phyloP scores from a whole-genome alignment of 2,329 filamentous ascomycete genomes.

The Neoarthrinium moseri region DNA sequence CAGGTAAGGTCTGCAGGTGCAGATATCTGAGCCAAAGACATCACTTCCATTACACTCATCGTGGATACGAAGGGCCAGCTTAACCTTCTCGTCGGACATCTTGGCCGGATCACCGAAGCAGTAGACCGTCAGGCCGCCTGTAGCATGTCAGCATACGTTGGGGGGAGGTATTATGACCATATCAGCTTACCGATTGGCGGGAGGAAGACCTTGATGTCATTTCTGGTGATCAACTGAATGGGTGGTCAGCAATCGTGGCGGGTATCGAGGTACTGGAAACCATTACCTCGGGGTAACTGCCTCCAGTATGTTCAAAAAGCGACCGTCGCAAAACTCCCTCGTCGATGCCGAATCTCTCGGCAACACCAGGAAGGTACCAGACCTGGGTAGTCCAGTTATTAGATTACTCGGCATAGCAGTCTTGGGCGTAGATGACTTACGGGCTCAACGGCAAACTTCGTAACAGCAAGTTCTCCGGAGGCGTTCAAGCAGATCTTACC shows the following conservation, averaged over 20 bases:
- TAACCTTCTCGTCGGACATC: conserved; percentile 82
- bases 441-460: conserved; percentile 95
- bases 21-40: conserved; percentile 97
- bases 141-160: conserved; percentile 15
- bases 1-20: conserved; percentile 92
- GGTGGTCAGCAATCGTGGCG: background rate
- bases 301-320: conserved; percentile 92
- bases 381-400: conserved; percentile 39
- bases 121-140: conserved; percentile 88
- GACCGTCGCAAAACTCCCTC: conserved; percentile 83
- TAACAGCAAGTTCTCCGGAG: conserved; percentile 85
- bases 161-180: background rate
- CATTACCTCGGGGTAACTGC: conserved; percentile 86
- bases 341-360: conserved; percentile 91
- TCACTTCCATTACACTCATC: conserved; percentile 91
- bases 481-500: conserved; percentile 88
- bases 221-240: conserved; percentile 75
- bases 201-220: conserved; percentile 92
- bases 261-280: no score
- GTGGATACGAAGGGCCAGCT: conserved; percentile 79
- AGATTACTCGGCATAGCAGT: background rate
- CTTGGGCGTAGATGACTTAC: conserved; percentile 48
- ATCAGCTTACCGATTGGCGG: conserved; percentile 73
- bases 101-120: conserved; percentile 94
- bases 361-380: conserved; percentile 84